Evolutionary conservation across 2,329 filamentous ascomycete genomes (phyloP).

Genomic region (Aspergillus tamarii): DNA sequence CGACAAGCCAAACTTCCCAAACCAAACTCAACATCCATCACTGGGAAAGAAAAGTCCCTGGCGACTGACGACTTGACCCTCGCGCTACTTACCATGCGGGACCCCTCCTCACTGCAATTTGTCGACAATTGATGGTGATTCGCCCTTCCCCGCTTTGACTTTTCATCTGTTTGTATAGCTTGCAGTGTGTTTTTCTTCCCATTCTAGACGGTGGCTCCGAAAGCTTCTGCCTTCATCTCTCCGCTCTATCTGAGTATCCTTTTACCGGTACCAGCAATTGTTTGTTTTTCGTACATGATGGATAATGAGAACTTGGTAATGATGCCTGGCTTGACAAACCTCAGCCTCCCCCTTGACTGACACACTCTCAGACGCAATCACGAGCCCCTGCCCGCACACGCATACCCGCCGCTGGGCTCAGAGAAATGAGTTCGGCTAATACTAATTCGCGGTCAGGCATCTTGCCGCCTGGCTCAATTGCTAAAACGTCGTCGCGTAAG

Average conservation of each 20-base stretch:
- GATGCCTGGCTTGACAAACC: neutral
- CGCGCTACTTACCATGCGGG: conserved; percentile 16
- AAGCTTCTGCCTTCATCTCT: conserved; percentile 4
- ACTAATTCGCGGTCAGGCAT: conserved; percentile 57
- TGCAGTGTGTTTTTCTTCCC: neutral
- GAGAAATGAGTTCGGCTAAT: conserved; percentile 55
- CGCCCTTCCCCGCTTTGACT: neutral
- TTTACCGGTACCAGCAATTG: conserved; percentile 7
- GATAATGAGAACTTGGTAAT: conserved; percentile 39
- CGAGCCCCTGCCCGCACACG: conserved; percentile 32
- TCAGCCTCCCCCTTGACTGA: conserved; percentile 4
- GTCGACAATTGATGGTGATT: conserved; percentile 14
- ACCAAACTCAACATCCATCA: neutral
- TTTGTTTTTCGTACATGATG: conserved; percentile 28
- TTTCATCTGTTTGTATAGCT: conserved; percentile 10
- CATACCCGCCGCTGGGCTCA: conserved; percentile 43
- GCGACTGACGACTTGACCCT: neutral
- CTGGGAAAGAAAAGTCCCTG: neutral
- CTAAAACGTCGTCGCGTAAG: conserved; percentile 47
- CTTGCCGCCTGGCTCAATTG: conserved; percentile 46
- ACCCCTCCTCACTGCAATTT: conserved; percentile 21
- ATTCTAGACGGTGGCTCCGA: neutral
- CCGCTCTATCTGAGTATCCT: conserved; percentile 1
- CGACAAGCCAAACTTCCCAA: neutral
- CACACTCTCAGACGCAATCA: conserved; percentile 28